Conservation (phyloP, 2,329 filamentous ascomycete genomes). For the Talaromyces pinophilus region DNA sequence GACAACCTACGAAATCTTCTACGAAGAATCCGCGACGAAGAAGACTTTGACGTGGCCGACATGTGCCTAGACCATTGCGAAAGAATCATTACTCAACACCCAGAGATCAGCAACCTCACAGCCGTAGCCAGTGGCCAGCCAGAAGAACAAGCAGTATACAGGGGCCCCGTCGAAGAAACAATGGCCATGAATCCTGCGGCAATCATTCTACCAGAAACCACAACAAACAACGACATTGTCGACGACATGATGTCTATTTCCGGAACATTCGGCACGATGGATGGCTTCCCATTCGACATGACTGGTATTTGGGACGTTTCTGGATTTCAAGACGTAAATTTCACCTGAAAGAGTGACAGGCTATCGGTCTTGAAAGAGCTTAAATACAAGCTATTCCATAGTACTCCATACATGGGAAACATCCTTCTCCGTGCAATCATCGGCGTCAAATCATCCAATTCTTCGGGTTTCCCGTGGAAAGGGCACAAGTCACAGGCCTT, state of each 20-base stretch:
- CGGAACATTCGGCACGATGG: conserved; percentile 48
- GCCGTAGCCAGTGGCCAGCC: conserved; percentile 15
- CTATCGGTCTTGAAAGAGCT: background rate
- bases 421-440: conserved; percentile 2
- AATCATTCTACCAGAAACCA: conserved; percentile 45
- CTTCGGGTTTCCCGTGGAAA: conserved; percentile 17
- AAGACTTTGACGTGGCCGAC: conserved; percentile 58
- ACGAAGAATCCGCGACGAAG: conserved; percentile 50
- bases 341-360: conserved; percentile 25
- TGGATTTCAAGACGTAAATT: conserved; percentile 44
- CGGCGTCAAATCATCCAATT: background rate
- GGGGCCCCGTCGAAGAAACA: conserved; percentile 25
- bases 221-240: conserved; percentile 49
- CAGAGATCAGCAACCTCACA: conserved; percentile 28
- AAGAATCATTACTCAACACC: conserved; percentile 45
- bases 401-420: background rate
- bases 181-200: conserved; percentile 42
- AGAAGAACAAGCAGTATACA: conserved; percentile 17
- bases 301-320: conserved; percentile 50
- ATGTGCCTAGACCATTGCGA: conserved; percentile 56
- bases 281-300: conserved; percentile 50
- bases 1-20: conserved; percentile 52
- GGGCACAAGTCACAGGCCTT: background rate
- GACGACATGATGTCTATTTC: conserved; percentile 52
- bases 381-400: background rate